Conservation (phyloP, 352 stramenopile genomes). For the Phytophthora fragariae region DNA sequence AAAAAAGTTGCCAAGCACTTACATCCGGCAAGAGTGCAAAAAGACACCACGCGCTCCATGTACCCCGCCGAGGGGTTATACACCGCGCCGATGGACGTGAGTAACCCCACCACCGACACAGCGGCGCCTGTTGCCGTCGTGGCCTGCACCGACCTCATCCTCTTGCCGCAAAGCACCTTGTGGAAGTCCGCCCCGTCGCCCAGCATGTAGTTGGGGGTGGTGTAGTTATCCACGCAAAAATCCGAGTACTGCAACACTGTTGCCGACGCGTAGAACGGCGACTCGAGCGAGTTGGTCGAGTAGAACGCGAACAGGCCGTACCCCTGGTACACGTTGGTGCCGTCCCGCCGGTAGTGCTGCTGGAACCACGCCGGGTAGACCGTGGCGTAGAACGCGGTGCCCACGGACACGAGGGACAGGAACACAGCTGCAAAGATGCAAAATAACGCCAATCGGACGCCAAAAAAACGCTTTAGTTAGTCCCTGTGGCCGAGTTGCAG, state of each 20-base stretch:
- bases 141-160: conserved; percentile 75
- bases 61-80: conserved; percentile 81
- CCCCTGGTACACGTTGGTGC: conserved; percentile 78
- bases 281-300: conserved; percentile 74
- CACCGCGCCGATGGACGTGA: conserved; percentile 74
- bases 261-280: conserved; percentile 81
- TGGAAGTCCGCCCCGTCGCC: conserved; percentile 79
- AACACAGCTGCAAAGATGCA: conserved; percentile 63
- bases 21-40: conserved; percentile 85
- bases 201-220: conserved; percentile 85
- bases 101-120: conserved; percentile 64
- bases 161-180: conserved; percentile 72
- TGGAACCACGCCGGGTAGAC: conserved; percentile 88
- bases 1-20: conserved; percentile 35
- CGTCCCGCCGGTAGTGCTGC: conserved; percentile 82
- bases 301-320: conserved; percentile 88
- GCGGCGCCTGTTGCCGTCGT: conserved; percentile 69
- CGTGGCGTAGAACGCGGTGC: conserved; percentile 82
- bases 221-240: conserved; percentile 63
- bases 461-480: neutral
- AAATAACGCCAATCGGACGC: neutral
- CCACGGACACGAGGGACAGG: conserved; percentile 77
- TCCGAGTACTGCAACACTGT: conserved; percentile 82
- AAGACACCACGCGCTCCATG: conserved; percentile 79
- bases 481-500: neutral